A percentile compares a stretch with the other conserved stretches of the same genome.
Conservation (phyloP, 2,329 filamentous ascomycete species). For the Ascocoryne sarcoides region DNA sequence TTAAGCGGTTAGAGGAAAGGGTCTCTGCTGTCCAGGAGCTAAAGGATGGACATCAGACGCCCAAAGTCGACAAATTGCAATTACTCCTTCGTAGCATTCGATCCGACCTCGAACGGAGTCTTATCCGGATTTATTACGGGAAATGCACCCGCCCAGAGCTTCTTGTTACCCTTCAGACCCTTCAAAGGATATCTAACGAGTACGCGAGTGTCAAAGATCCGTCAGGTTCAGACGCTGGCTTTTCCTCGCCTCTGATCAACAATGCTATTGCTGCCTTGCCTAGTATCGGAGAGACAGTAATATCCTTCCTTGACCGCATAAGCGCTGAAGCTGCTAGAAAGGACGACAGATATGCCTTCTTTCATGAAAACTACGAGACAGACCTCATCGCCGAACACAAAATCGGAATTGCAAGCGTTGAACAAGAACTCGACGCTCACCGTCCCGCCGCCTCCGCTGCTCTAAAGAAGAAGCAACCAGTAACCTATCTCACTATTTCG, state of each 20-base stretch:
- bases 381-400: slow-evolving; percentile 86
- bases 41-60: slow-evolving; percentile 55
- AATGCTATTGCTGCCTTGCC: slow-evolving; percentile 69
- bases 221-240: slow-evolving; percentile 55
- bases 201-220: slow-evolving; percentile 60
- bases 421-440: slow-evolving; percentile 78
- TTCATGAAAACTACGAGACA: slow-evolving; percentile 77
- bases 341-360: slow-evolving; percentile 92
- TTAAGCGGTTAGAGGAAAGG: slow-evolving; percentile 63
- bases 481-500: slow-evolving; percentile 74
- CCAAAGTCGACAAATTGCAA: slow-evolving; percentile 64
- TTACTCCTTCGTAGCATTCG: slow-evolving; percentile 61
- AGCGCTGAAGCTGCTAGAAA: slow-evolving; percentile 73
- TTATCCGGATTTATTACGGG: slow-evolving; percentile 95
- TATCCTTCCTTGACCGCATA: slow-evolving; percentile 73
- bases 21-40: slow-evolving; percentile 83
- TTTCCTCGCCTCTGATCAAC: slow-evolving; percentile 60
- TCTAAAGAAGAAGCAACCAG: slow-evolving; percentile 58
- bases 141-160: slow-evolving; percentile 90
- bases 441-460: slow-evolving; percentile 61
- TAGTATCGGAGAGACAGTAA: slow-evolving; percentile 62
- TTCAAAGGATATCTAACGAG: slow-evolving; percentile 73
- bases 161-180: slow-evolving; percentile 71
- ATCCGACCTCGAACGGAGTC: slow-evolving; percentile 80
- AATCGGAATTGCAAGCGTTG: slow-evolving; percentile 81